Evolutionary conservation across 2,329 filamentous ascomycete species (phyloP), one percentile per base, ranked within the genome.

Genomic region (Talaromyces amestolkiae): DNA sequence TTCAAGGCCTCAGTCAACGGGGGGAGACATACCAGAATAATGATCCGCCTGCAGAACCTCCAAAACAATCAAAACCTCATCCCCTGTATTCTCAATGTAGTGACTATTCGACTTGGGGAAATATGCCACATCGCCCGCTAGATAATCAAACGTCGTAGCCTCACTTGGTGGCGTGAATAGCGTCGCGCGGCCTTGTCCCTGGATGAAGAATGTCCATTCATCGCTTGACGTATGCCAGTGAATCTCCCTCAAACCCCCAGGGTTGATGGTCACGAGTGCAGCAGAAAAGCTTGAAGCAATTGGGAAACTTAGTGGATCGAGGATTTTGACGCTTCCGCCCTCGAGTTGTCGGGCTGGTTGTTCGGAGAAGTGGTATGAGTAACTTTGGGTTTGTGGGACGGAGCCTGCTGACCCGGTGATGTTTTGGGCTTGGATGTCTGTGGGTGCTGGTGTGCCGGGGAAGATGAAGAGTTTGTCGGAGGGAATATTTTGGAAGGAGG

Each of bases 161-260:
- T 81, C 86, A 33, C 87, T 86, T 70, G 90, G 85, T 2, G 89
- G 84, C 0, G 86, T 89, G 72, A 93, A 93, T 69, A 93, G 85
- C 15, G 90, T 93, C 15, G 92, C 85, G 37, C 91, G 85, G 0
- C 89, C 91, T 47, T 86, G 86, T 0, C 91, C 91, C 31, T 80
- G 79, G 74, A 93, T 86, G 80, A 93, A 92, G 77, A 91, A 93
- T 7, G 87, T 90, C 90, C 90, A 93, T 75, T 93, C 90, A 72
- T 93, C 91, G 13, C 89, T 89, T 53, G 86, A 87, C 0, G 90
- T 89, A 73, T 93, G 91, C 91, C 91, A 93, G 80, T 93, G 91
- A 83, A 93, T 92, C 78, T 92, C 90, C 10, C 90, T 85, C 73
- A 93, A 81, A 0, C 88, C 89, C 15, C 89, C 89, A 0, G 90